These are phyloP conservation scores for Grifola frondosa DNA, from an alignment of 1,284 basidiomycete genomes.

Conservation along the genomic window DNA sequence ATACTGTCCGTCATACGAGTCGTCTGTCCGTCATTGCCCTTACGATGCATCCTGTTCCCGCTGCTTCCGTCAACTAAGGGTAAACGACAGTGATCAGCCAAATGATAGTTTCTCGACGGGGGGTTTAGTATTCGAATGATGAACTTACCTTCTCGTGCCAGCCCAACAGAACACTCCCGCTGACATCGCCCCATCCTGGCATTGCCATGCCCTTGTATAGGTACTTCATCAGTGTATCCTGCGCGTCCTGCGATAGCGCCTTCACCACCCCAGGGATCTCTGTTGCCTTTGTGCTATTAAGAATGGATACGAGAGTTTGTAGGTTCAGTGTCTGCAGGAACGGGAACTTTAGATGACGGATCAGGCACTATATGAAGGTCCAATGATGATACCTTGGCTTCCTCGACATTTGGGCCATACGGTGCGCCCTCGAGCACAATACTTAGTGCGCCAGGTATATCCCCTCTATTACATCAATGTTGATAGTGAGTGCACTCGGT, in stretches of 20 bases:
- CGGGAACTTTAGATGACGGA: background rate
- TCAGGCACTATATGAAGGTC: conserved; percentile 19
- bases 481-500: background rate
- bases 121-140: conserved; percentile 4
- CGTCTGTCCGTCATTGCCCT: conserved; percentile 96
- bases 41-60: conserved; percentile 96
- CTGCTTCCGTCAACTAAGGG: conserved; percentile 86
- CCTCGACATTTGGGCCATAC: conserved; percentile 81
- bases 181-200: conserved; percentile 82
- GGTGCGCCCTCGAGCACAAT: conserved; percentile 76
- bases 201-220: conserved; percentile 95
- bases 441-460: conserved; percentile 71
- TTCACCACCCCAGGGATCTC: conserved; percentile 84
- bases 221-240: conserved; percentile 97
- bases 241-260: conserved; percentile 73
- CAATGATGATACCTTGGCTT: conserved; percentile 71
- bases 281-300: conserved; percentile 91
- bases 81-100: conserved; percentile 6
- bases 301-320: conserved; percentile 84
- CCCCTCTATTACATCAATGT: conserved; percentile 49
- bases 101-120: background rate
- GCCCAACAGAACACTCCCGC: conserved; percentile 85
- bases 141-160: conserved; percentile 91
- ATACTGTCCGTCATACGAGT: conserved; percentile 53
- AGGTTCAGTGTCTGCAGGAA: conserved; percentile 71